Conservation (phyloP, 331 rosid genomes). For the Erythrophleum ivorense region DNA sequence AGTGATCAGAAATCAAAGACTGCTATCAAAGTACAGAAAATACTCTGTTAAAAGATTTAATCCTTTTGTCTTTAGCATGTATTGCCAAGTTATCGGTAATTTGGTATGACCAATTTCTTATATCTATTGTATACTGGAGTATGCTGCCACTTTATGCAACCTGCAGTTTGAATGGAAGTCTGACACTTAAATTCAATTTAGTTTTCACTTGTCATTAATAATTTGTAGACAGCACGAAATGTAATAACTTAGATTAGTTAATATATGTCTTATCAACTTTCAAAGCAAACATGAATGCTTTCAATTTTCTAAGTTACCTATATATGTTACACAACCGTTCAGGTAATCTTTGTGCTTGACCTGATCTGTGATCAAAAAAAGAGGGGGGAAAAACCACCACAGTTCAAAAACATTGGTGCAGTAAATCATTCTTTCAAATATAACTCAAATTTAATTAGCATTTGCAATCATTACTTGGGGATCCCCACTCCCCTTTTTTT, state of each 20-base stretch:
- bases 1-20: slow-evolving; percentile 1
- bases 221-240: not conserved
- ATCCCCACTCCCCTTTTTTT: not conserved
- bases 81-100: not conserved
- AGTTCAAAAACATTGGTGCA: not conserved
- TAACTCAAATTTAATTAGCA: not conserved
- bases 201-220: not conserved
- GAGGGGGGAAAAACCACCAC: not conserved
- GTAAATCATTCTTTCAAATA: not conserved
- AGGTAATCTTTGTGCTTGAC: not conserved
- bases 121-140: not conserved
- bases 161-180: not conserved
- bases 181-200: not conserved
- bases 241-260: not conserved
- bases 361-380: not conserved
- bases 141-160: slow-evolving; percentile 11
- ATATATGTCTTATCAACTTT: not conserved
- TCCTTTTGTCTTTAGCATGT: slow-evolving; percentile 11
- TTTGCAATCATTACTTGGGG: slow-evolving; percentile 15
- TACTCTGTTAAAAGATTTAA: not conserved
- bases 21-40: not conserved
- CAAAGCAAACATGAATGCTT: not conserved
- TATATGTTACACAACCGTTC: not conserved
- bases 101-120: not conserved
- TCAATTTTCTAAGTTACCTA: not conserved